A percentile compares a stretch with the other conserved stretches of the same genome.
Evolutionary conservation across 2,329 filamentous ascomycete genomes (phyloP).

Genomic region (Metarhizium album): DNA sequence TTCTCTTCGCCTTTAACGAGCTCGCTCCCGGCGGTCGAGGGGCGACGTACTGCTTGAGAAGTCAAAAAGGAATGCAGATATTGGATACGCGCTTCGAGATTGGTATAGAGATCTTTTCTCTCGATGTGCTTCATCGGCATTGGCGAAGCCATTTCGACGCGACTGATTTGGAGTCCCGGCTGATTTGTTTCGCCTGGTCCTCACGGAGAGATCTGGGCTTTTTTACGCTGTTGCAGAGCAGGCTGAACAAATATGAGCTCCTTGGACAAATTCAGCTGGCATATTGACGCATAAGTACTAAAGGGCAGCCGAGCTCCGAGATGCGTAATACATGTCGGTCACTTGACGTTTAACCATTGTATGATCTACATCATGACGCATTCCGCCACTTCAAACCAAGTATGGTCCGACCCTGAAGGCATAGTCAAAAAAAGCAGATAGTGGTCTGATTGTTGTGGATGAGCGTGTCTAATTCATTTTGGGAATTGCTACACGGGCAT

Average conservation of each 20-base stretch:
- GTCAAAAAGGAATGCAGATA: constrained; percentile 70
- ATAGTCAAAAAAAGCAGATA: not conserved
- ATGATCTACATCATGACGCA: not conserved
- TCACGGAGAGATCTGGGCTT: not conserved
- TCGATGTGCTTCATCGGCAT: constrained; percentile 48
- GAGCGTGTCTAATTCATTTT: too few species aligned
- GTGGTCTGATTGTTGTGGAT: not conserved
- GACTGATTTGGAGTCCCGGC: not conserved
- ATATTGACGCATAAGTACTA: not conserved
- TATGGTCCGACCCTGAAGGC: not conserved
- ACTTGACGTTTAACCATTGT: not conserved
- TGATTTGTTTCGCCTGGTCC: not conserved
- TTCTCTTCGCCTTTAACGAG: not conserved
- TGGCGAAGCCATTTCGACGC: constrained; percentile 16
- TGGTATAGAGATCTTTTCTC: constrained; percentile 60
- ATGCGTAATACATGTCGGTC: not conserved
- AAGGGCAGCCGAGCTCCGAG: not conserved
- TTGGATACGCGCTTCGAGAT: constrained; percentile 55
- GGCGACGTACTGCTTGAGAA: constrained; percentile 53
- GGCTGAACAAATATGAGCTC: too few species aligned
- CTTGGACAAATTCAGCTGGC: not conserved
- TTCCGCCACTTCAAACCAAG: not conserved
- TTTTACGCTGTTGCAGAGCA: too few species aligned
- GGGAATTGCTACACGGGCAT: too few species aligned
- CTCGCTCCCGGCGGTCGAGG: not conserved